Conservation (phyloP, 106 monocot genomes). For the Acorus calamus region DNA sequence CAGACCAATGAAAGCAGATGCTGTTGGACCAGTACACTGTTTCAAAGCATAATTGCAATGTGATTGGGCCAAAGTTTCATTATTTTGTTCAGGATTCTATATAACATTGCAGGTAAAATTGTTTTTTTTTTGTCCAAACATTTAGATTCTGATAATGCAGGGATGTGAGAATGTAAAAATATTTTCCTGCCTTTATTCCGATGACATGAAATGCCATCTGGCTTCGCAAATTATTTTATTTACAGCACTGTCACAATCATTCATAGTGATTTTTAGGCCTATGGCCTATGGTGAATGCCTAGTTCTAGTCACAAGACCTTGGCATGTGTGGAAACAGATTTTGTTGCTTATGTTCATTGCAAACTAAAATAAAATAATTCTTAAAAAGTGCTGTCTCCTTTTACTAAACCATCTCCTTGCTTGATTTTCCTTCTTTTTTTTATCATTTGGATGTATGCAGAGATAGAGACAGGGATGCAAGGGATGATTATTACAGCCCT, state of each 20-base stretch:
- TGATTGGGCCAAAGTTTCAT: slow-evolving; percentile 39
- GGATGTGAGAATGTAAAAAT: background rate
- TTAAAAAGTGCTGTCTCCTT: background rate
- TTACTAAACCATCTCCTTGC: background rate
- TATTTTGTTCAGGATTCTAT: slow-evolving; percentile 24
- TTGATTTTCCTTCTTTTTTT: background rate
- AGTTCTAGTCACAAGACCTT: too few relatives aligned
- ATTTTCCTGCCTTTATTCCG: background rate
- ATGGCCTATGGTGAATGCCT: too few relatives aligned
- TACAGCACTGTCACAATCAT: too few relatives aligned
- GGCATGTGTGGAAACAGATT: too few relatives aligned
- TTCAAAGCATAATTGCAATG: slow-evolving; percentile 32
- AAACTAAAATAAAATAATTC: too few relatives aligned
- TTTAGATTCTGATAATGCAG: slow-evolving; percentile 5
- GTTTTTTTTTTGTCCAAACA: slow-evolving; percentile 7
- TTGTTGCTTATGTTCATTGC: too few relatives aligned
- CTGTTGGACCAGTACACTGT: slow-evolving; percentile 30
- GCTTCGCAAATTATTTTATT: too few relatives aligned
- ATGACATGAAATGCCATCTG: too few relatives aligned
- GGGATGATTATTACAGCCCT: slow-evolving; percentile 27
- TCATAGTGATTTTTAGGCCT: too few relatives aligned
- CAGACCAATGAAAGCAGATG: slow-evolving; percentile 32
- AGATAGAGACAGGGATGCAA: slow-evolving; percentile 10
- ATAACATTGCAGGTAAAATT: slow-evolving; percentile 39
- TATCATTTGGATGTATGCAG: slow-evolving; percentile 7